Base-by-base conservation (phyloP, 2,329 filamentous ascomycete genomes). In the Pseudovirgaria hyperparasitica region DNA sequence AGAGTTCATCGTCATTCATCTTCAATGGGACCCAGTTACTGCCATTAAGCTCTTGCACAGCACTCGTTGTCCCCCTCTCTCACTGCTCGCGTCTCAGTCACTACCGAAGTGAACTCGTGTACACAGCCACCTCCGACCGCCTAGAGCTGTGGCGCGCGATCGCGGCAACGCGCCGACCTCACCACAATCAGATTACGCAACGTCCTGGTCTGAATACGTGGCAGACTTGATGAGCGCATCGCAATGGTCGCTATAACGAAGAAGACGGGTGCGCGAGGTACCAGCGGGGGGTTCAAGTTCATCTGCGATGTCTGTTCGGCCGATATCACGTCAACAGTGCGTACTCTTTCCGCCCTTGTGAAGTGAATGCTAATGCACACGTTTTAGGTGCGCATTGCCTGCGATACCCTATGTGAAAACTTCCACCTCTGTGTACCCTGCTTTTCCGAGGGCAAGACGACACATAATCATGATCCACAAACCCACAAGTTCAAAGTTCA, bases 341-440 rank as follows among this genome's bases (percentile, higher is more conserved):
- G 78, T 65, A 23, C 27, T 22, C 19, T 15, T 27, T n/a, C 4
- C n/a, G n/a, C n/a, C n/a, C n/a, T n/a, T n/a, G n/a, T n/a, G 5
- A 29, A 28, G 28, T 31, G 15, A 21, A 27, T 32, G 33, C 29
- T 11, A 13, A 26, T 19, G 16, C 6, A 30, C 28, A 16, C 28
- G 5, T 19, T 16, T 4, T 40, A 93, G 84, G 85, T 98, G 38
- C 85, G 90, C 41, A 96, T 98, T 55, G 72, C 84, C 53, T 98
- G 90, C 57, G 86, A 86, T 27, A 57, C 72, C 27, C 67, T 70
- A 28, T 98, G 90, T 54, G 79, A 78, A 47, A 90, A 98, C 46
- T 98, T 94, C 53, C 90, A 98, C 51, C 75, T 98, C 27, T 98
- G 90, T 52, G 90, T 98, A 19, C 78, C 82, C 28, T 98, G 90